Base-by-base conservation (phyloP, 2,329 filamentous ascomycete species). In the Hirsutella rhossiliensis region DNA sequence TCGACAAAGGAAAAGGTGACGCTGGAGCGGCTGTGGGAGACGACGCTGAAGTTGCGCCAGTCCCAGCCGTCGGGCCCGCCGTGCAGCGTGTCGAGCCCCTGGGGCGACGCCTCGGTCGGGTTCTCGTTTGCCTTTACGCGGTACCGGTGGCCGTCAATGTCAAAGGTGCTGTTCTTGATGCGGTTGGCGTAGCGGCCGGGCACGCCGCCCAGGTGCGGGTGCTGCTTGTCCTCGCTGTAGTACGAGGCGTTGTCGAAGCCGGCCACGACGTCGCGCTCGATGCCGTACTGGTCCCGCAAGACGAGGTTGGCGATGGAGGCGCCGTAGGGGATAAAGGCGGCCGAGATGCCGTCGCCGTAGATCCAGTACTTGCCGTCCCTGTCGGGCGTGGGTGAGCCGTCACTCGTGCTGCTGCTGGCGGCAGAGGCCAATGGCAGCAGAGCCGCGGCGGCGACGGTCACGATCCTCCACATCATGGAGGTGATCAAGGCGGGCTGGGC, bases 131-230 rank as follows among this genome's bases (percentile, higher is more conserved):
- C 66, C 32, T 65, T 54, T 44, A 84, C 64, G 47, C 80, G 62
- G 60, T 76, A 85, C 4, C 61, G 65, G 43, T 65, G 62, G 43
- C 79, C 81, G 51, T 85, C 82, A 45, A 87, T 76, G 47, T 66
- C 71, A 55, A 87, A 87, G 6, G 74, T 81, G 61, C 76, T 80
- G 68, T 88, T 87, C 69, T 78, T 79, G 68, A 88, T 88, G 50
- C 84, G 80, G 62, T 89, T 89, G 46, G 84, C 84, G 58, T 89
- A 89, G 44, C 84, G 79, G 40, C 83, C 84, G 0, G 82, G 82
- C 1, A 89, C 78, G 53, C 78, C 69, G 46, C 82, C 84, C 51
- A 84, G 80, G 67, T 87, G 82, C 42, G 76, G 78, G 60, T 88
- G 84, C 48, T 73, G 67, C 47, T 63, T 63, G 61, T 86, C 81